Evolutionary conservation across 352 stramenopile genomes (phyloP), one percentile per base, ranked within the genome.

Genomic region (Globisporangium camurandrum): DNA sequence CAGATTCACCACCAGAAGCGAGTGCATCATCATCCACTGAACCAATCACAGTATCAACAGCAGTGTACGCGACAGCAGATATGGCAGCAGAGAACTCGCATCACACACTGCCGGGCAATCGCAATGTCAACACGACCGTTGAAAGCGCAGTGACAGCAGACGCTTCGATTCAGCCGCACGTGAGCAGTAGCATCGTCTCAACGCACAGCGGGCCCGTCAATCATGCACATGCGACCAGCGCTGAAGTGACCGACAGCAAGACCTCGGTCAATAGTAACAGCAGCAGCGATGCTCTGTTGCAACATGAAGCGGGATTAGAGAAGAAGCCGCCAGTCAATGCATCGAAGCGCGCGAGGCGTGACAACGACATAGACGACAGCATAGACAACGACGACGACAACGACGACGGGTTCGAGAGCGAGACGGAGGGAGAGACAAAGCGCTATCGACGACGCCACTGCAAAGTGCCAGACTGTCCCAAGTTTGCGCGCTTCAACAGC

Each of bases 401-500:
- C 17, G 44, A 20, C 22, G 28, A 33, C 34, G 40, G 14, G 7
- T 39, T 12, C 20, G 36, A 46, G 23, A 33, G 27, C 8, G 24
- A 45, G 3, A n/a, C 23, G 23, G 59, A 63, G 9, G 17, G 20
- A 17, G 46, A 62, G n/a, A 20, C 43, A 14, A 87, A 87, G 60
- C 66, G 67, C 4, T 89, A 87, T 52, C 68, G 75, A 9, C 74
- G 78, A 16, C 75, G 78, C 11, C 73, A 64, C 22, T 89, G 78
- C 28, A 65, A 86, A 56, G 71, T 86, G 2, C 51, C 73, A 34
- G 78, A 73, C 0, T 89, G 78, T 46, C 66, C 59, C 40, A 89
- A 89, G 55, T 89, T 89, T 57, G 75, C 78, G 19, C 75, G 78
- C n/a, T 89, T 85, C 37, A 87, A 87, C 53, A 87, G 84, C 26